Conservation (phyloP, 345 rosid species). For the Conringia planisiliqua region DNA sequence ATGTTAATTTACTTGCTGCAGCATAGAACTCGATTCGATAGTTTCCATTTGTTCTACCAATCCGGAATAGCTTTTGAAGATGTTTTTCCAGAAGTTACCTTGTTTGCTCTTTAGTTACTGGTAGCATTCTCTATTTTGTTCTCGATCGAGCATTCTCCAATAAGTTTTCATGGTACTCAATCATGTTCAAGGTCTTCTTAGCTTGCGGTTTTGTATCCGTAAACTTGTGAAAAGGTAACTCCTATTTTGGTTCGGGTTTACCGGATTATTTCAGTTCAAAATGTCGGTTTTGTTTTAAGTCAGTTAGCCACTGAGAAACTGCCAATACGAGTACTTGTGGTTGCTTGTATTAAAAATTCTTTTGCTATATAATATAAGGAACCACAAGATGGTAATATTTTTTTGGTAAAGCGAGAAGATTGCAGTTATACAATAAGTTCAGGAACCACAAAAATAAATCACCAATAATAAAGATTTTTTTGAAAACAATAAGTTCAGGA, state of each 20-base stretch:
- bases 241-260: too few species aligned
- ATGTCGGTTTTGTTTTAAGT: too few species aligned
- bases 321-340: too few species aligned
- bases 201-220: too few species aligned
- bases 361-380: too few species aligned
- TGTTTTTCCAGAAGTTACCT: constrained; percentile 14
- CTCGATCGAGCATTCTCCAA: not conserved
- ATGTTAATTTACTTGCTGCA: constrained; percentile 26
- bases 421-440: too few species aligned
- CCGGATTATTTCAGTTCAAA: too few species aligned
- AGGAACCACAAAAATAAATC: not conserved
- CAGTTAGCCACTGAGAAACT: too few species aligned
- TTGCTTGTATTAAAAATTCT: too few species aligned
- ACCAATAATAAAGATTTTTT: not conserved
- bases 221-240: not conserved
- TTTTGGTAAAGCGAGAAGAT: too few species aligned
- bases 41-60: not conserved
- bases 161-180: constrained; percentile 15
- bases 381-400: too few species aligned
- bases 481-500: constrained; percentile 38
- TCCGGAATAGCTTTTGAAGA: constrained; percentile 23
- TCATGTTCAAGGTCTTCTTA: not conserved
- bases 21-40: constrained; percentile 19
- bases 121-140: not conserved
- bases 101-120: constrained; percentile 13